Base-by-base conservation (phyloP, 768 basidiomycete genomes). In the Termitomyces sp. region DNA sequence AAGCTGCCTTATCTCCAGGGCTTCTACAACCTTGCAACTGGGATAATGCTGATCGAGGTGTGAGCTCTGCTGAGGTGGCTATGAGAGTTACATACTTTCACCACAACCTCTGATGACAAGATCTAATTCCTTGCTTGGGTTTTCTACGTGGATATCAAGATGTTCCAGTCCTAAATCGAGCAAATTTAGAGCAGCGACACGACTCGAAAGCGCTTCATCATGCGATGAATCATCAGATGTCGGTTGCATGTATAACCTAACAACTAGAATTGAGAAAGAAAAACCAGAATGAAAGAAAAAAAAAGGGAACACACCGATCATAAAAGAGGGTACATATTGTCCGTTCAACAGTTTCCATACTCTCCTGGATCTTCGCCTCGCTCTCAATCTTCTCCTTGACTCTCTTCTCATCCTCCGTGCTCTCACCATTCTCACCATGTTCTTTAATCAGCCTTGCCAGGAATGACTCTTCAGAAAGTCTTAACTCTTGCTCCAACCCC, bases 101-200 rank as follows among this genome's bases (percentile, higher is more conserved):
- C 96, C 94, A 66, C 94, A 94, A 0, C 77, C 76, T 57, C 79
- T 82, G 0, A 94, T 83, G 9, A 97, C 84, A 2, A 75, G 74
- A 51, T 88, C 81, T 12, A 96, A 76, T 52, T 81, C 79, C 7
- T 70, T 61, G 37, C 75, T 80, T 5, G 76, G 77, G 20, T 81
- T 76, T 1, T 85, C 87, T 0, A 92, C 84, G 56, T 93, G 87
- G 9, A 98, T 82, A 15, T 96, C 96, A 1, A 99, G 84, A 74
- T 98, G 95, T 43, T 90, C 88, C 10, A 98, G 77, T 2, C 87
- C 83, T 0, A 99, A 78, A 71, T 98, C 96, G 1, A 98, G 79
- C 81, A 95, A 84, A 66, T 96, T 95, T 49, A 99, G 79, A 1
- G 95, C 96, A 14, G 94, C 93, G 15, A 98, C 87, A 5, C 96